Conservation (phyloP, 106 monocot genomes). For the Platanthera zijinensis region DNA sequence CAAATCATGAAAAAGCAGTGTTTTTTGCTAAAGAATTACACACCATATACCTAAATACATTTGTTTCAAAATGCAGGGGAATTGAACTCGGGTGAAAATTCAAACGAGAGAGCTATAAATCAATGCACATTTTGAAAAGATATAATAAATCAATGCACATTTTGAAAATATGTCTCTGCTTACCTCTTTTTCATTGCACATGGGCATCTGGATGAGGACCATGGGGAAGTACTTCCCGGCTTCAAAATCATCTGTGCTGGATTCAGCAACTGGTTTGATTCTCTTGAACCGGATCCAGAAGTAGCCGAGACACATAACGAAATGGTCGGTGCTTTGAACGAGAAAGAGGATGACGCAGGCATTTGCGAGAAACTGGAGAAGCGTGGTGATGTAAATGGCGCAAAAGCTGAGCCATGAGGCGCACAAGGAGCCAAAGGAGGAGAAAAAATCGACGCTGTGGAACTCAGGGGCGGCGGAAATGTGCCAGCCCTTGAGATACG, state of each 20-base stretch:
- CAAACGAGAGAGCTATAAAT: not conserved
- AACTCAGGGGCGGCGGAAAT: conserved; percentile 41
- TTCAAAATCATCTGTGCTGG: too few relatives aligned
- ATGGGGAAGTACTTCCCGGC: too few relatives aligned
- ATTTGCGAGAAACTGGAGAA: conserved; percentile 73
- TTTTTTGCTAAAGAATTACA: too few relatives aligned
- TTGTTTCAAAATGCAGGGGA: too few relatives aligned
- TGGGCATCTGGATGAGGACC: too few relatives aligned
- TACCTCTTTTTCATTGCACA: conserved; percentile 95
- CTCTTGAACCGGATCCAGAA: conserved; percentile 92
- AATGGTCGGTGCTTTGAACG: conserved; percentile 75
- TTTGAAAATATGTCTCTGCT: conserved; percentile 6
- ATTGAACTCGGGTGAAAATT: not conserved
- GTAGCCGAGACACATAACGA: conserved; percentile 77
- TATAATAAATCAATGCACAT: not conserved
- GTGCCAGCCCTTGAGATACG: too few relatives aligned
- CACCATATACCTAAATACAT: too few relatives aligned
- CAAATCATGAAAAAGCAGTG: too few relatives aligned
- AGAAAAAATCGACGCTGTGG: conserved; percentile 14
- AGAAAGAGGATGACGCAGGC: conserved; percentile 82
- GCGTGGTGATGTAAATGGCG: conserved; percentile 61
- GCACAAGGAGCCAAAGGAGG: conserved; percentile 50
- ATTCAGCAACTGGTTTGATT: too few relatives aligned
- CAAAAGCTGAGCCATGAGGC: conserved; percentile 50
- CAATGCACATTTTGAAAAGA: too few relatives aligned